phyloP scores from a whole-genome alignment of 345 rosid species.

The Citrus trifoliata region DNA sequence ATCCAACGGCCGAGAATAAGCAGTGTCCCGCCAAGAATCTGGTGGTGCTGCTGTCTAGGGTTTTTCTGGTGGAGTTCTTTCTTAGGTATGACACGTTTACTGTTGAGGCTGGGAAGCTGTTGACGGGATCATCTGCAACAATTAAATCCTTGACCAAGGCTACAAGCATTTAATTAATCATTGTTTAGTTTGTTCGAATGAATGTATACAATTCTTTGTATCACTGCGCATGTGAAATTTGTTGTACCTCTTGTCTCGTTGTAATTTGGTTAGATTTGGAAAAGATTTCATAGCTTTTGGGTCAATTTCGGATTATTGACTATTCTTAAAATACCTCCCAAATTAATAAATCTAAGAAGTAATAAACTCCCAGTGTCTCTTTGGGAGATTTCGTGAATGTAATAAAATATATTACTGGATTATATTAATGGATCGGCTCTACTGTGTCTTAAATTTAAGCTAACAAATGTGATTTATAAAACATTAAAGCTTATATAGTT shows the following conservation, averaged over 20 bases:
- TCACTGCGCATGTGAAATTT: not conserved
- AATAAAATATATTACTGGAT: too few species aligned
- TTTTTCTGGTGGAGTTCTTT: constrained; percentile 45
- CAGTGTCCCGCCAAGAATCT: constrained; percentile 52
- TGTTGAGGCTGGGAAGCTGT: constrained; percentile 10
- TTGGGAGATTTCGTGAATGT: too few species aligned
- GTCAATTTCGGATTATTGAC: too few species aligned
- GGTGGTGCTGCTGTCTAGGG: constrained; percentile 38
- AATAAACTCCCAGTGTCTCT: too few species aligned
- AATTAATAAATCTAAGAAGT: too few species aligned
- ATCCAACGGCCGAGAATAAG: constrained; percentile 43
- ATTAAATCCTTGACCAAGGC: constrained; percentile 42
- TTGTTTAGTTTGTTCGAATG: not conserved
- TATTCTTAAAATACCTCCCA: too few species aligned
- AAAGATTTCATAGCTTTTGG: too few species aligned
- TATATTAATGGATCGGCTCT: too few species aligned
- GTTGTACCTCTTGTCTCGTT: not conserved
- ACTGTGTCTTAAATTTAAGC: too few species aligned
- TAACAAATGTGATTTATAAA: too few species aligned
- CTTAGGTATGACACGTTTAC: constrained; percentile 49
- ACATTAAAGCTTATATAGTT: too few species aligned
- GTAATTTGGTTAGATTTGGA: not conserved
- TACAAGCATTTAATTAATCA: not conserved
- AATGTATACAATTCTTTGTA: not conserved
- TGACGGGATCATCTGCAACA: constrained; percentile 26